These are phyloP conservation scores for Immersiella caudata DNA, from an alignment of 495 filamentous ascomycete genomes.

Conservation along the genomic window DNA sequence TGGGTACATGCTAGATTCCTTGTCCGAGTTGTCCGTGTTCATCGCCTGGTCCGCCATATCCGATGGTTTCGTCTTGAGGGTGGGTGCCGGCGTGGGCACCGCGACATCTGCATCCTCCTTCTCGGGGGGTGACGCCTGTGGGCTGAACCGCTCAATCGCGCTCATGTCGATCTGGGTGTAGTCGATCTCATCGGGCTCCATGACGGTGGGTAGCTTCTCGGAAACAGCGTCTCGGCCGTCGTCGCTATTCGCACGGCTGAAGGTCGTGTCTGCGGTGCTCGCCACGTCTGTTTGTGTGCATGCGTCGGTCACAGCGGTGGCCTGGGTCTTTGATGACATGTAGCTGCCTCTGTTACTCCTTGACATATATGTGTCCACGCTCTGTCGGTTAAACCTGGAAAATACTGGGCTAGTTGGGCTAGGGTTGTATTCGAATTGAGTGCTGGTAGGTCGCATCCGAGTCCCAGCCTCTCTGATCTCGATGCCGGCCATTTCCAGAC, in stretches of 20 bases:
- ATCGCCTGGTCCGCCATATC: neutral
- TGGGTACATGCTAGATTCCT: conserved; percentile 9
- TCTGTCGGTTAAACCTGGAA: conserved; percentile 65
- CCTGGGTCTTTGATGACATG: conserved; percentile 58
- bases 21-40: neutral
- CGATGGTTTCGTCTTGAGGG: conserved; percentile 18
- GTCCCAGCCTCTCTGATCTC: conserved; percentile 86
- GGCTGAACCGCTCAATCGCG: conserved; percentile 41
- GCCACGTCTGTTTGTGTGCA: conserved; percentile 57
- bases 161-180: conserved; percentile 58
- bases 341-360: conserved; percentile 70
- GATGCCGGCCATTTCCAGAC: conserved; percentile 79
- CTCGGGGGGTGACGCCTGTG: conserved; percentile 14
- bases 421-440: conserved; percentile 79
- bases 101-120: conserved; percentile 27
- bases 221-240: conserved; percentile 43
- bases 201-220: conserved; percentile 42
- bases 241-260: conserved; percentile 52
- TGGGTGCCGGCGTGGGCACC: conserved; percentile 8
- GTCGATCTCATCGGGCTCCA: conserved; percentile 53
- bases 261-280: conserved; percentile 52
- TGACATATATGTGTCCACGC: conserved; percentile 61
- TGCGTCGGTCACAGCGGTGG: conserved; percentile 63
- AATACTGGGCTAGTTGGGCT: conserved; percentile 77
- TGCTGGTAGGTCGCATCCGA: conserved; percentile 65